These are phyloP conservation scores for Debaryomyces sp. DNA, from an alignment of 1,139 yeast species.

Conservation along the genomic window DNA sequence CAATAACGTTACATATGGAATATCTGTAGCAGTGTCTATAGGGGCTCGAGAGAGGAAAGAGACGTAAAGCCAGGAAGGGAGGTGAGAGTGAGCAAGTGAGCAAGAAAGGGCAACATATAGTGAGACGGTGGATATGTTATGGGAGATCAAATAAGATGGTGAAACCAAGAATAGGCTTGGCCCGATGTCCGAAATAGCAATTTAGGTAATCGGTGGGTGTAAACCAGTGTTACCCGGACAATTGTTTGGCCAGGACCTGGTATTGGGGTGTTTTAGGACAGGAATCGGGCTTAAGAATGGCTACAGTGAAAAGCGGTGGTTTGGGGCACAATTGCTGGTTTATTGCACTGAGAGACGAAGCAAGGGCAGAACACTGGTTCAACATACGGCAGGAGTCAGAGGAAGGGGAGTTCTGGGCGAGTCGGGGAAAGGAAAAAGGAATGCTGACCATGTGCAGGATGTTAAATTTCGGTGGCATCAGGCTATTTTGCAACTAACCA, in stretches of 20 bases:
- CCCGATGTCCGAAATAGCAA: slow-evolving; percentile 3
- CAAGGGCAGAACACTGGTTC: not conserved
- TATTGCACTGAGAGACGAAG: not conserved
- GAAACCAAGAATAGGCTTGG: not conserved
- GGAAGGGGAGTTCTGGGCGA: not conserved
- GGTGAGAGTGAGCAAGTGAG: not conserved
- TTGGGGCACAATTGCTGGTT: not conserved
- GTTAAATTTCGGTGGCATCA: not conserved
- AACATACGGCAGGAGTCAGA: not conserved
- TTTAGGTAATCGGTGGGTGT: not conserved
- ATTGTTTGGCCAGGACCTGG: not conserved
- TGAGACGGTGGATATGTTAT: not conserved
- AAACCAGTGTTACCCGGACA: not conserved
- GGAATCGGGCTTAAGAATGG: not conserved
- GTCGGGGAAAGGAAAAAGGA: not conserved
- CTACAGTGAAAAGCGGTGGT: not conserved
- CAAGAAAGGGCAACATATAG: not conserved
- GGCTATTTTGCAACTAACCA: not conserved
- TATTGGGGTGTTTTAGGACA: not conserved
- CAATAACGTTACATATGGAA: not conserved
- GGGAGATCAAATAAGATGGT: not conserved
- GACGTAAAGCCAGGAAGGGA: not conserved
- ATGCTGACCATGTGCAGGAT: not conserved
- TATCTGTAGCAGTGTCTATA: not conserved
- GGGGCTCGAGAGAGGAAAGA: not conserved